phyloP scores from a whole-genome alignment of 2,329 filamentous ascomycete species.

The Rhynchosporium agropyri region DNA sequence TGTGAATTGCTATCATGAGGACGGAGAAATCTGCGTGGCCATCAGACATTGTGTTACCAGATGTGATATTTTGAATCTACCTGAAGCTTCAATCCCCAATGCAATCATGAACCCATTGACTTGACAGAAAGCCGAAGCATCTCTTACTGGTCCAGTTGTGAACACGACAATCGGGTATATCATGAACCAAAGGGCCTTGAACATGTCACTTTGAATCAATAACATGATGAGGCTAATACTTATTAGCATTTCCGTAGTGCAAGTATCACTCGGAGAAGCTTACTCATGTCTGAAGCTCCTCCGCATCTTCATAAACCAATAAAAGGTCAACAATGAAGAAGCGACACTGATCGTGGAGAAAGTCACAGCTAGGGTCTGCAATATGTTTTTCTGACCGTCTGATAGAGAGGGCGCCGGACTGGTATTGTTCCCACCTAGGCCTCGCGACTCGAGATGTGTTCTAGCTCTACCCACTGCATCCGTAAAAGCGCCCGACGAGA shows the following conservation, averaged over 20 bases:
- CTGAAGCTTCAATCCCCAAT: slow-evolving; percentile 66
- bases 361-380: slow-evolving; percentile 43
- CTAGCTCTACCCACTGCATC: slow-evolving; percentile 20
- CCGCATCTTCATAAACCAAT: slow-evolving; percentile 75
- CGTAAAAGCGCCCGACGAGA: slow-evolving; percentile 26
- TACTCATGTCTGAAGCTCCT: slow-evolving; percentile 75
- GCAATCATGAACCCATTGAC: slow-evolving; percentile 68
- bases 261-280: slow-evolving; percentile 36
- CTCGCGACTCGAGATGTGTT: slow-evolving; percentile 24
- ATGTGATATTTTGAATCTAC: slow-evolving; percentile 41
- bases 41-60: slow-evolving; percentile 16
- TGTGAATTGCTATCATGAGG: slow-evolving; percentile 73
- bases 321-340: slow-evolving; percentile 59
- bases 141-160: slow-evolving; percentile 51
- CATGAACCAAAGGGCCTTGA: slow-evolving; percentile 70
- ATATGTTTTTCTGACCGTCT: slow-evolving; percentile 28
- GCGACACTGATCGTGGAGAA: slow-evolving; percentile 57
- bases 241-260: neutral
- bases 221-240: slow-evolving; percentile 66
- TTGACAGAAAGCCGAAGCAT: slow-evolving; percentile 63
- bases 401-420: slow-evolving; percentile 22
- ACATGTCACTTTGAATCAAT: slow-evolving; percentile 71
- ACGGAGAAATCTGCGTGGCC: slow-evolving; percentile 63
- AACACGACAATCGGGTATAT: slow-evolving; percentile 65
- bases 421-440: slow-evolving; percentile 26